Base-by-base conservation (phyloP, 495 filamentous ascomycete species). In the Tuber melanosporum region DNA sequence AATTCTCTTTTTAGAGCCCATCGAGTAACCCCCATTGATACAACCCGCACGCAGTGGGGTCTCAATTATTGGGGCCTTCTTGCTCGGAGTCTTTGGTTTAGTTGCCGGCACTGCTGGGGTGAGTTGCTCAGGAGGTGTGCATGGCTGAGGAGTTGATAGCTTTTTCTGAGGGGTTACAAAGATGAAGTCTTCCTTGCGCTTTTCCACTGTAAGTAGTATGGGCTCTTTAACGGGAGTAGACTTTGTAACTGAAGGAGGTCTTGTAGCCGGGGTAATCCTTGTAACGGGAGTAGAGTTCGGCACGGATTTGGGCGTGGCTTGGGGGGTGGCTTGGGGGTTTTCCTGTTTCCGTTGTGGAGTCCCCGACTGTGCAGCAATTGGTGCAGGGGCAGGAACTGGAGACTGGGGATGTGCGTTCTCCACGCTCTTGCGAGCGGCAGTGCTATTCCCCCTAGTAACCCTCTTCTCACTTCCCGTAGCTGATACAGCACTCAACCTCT, bases 101-200 rank as follows among this genome's bases (percentile, higher is more conserved):
- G 47, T 52, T 46, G 76, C 74, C 26, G 71, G 39, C 8, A 72
- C 42, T 17, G 69, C 46, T 19, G 80, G 79, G 5, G 80, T 82
- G n/a, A 71, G 46, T 49, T 81, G 79, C 12, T 71, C 62, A n/a
- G 80, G 80, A 10, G 80, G 80, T 6, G 80, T 81, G 4, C 72
- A 70, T 41, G 79, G 79, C 14, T 74, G 78, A 49, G 74, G 39
- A 47, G 75, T 45, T n/a, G 71, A 17, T 10, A 70, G 19, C 44
- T 80, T 80, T 36, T 76, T 80, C 36, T 77, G 79, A 20, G 79
- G 79, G 36, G 79, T 81, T 57, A 78, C 78, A 9, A 81, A 81
- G 43, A 80, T 72, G 36, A 77, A 81, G 32, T 43, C 22, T n/a
- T 72, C 71, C 44, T 72, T 32, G 17, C 71, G 44, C 22, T 72